A percentile compares a stretch with the other conserved stretches of the same genome.
phyloP scores from a whole-genome alignment of 2,329 filamentous ascomycete genomes.

The Exophiala sideris region DNA sequence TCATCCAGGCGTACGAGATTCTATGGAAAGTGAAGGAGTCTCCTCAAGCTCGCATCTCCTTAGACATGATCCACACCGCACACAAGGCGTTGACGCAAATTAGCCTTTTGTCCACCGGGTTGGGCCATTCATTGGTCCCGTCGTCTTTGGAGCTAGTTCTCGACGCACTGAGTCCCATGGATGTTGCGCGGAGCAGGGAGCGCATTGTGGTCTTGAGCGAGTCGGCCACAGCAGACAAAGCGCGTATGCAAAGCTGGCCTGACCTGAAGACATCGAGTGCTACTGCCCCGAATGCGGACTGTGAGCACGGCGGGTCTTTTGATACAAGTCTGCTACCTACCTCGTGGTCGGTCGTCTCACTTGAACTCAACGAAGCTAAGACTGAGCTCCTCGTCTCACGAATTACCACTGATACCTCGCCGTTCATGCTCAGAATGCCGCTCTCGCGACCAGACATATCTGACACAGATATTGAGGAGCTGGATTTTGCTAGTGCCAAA shows the following conservation, averaged over 20 bases:
- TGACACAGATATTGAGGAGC: constrained; percentile 74
- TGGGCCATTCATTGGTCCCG: constrained; percentile 19
- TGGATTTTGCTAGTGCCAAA: constrained; percentile 77
- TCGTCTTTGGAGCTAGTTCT: constrained; percentile 23
- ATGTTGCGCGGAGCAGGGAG: constrained; percentile 18
- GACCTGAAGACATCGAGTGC: not conserved
- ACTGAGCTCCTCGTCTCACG: constrained; percentile 89
- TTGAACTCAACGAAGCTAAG: constrained; percentile 75
- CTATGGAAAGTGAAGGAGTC: constrained; percentile 8
- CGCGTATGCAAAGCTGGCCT: constrained; percentile 11
- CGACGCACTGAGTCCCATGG: constrained; percentile 19
- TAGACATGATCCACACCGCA: constrained; percentile 20
- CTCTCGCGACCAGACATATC: constrained; percentile 77
- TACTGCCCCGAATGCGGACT: not conserved
- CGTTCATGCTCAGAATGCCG: constrained; percentile 83
- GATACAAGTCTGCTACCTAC: constrained; percentile 82
- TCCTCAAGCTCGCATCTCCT: constrained; percentile 11
- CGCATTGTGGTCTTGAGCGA: constrained; percentile 13
- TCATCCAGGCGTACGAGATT: constrained; percentile 18
- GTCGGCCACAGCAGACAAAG: constrained; percentile 8
- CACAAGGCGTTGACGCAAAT: constrained; percentile 23
- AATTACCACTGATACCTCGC: constrained; percentile 68
- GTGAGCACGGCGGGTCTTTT: constrained; percentile 48
- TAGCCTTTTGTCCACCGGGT: constrained; percentile 24
- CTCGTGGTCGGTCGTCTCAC: constrained; percentile 79